phyloP scores from a whole-genome alignment of 2,329 filamentous ascomycete species.

The Colletotrichum theobromicola region DNA sequence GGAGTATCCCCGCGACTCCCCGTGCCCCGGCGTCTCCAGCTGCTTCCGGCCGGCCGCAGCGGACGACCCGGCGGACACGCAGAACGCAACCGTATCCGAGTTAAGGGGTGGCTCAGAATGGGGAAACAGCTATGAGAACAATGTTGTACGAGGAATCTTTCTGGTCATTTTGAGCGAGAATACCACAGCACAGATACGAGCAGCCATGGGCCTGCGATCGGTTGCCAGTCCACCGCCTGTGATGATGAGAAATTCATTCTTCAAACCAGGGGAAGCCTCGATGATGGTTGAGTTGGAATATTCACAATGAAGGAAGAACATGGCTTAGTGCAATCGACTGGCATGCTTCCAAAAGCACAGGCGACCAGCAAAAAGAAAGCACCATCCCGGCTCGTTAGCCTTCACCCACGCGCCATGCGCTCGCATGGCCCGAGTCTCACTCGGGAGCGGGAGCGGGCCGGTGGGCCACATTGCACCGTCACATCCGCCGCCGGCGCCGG shows the following conservation, averaged over 20 bases:
- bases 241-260: no score
- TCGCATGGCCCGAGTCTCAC: background rate
- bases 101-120: background rate
- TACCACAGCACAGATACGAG: background rate
- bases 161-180: background rate
- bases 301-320: background rate
- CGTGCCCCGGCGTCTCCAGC: background rate
- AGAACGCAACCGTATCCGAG: background rate
- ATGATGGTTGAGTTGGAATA: background rate
- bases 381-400: background rate
- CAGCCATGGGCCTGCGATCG: background rate
- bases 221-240: rapidly evolving
- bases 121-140: background rate
- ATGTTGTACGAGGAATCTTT: rapidly evolving
- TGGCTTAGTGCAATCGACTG: background rate
- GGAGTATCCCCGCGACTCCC: background rate
- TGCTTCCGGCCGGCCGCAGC: background rate
- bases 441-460: background rate
- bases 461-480: background rate
- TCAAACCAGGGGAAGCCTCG: no score
- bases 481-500: background rate
- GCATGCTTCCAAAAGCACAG: background rate
- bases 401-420: background rate
- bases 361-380: background rate
- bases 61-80: background rate